Percentiles rank a stretch among this genome's conserved stretches.
Conservation (phyloP, 331 rosid species). For the Saraca asoca region DNA sequence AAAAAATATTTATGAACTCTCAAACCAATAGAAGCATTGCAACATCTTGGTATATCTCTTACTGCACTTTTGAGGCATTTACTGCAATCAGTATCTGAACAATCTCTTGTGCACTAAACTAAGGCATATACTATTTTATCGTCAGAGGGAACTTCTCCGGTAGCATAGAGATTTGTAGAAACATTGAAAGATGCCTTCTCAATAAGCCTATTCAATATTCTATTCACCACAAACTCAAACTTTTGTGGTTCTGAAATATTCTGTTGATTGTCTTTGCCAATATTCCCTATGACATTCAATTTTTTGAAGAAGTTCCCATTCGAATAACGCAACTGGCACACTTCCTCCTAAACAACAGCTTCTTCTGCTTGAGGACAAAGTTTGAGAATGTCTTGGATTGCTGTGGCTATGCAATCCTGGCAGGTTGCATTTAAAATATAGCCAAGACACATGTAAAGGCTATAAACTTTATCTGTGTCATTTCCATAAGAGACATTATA, state of each 20-base stretch:
- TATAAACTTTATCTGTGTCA: slow-evolving; percentile 34
- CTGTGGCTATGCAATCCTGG: slow-evolving; percentile 41
- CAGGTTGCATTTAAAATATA: slow-evolving; percentile 36
- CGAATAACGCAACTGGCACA: slow-evolving; percentile 56
- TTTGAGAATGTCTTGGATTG: slow-evolving; percentile 31
- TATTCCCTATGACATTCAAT: slow-evolving; percentile 39
- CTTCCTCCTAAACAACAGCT: slow-evolving; percentile 59
- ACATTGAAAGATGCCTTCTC: slow-evolving; percentile 38
- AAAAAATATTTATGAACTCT: too few species aligned
- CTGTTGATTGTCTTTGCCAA: slow-evolving; percentile 30
- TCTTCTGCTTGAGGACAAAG: slow-evolving; percentile 49
- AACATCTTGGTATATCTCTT: slow-evolving; percentile 25
- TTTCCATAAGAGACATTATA: slow-evolving; percentile 41
- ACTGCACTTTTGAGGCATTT: slow-evolving; percentile 49
- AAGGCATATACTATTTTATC: slow-evolving; percentile 51
- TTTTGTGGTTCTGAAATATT: slow-evolving; percentile 44
- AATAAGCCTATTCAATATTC: slow-evolving; percentile 40
- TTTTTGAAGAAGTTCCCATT: slow-evolving; percentile 44
- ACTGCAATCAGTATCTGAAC: slow-evolving; percentile 49
- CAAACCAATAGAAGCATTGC: slow-evolving; percentile 54
- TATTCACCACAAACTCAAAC: slow-evolving; percentile 40
- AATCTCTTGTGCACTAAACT: slow-evolving; percentile 62
- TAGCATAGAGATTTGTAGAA: slow-evolving; percentile 46
- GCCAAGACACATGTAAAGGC: slow-evolving; percentile 57
- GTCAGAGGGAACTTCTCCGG: slow-evolving; percentile 38